A percentile compares a stretch with the other conserved stretches of the same genome.
These are phyloP conservation scores for Mortierella hygrophila DNA, from an alignment of 192 early-diverging fungal genomes.

Conservation along the genomic window DNA sequence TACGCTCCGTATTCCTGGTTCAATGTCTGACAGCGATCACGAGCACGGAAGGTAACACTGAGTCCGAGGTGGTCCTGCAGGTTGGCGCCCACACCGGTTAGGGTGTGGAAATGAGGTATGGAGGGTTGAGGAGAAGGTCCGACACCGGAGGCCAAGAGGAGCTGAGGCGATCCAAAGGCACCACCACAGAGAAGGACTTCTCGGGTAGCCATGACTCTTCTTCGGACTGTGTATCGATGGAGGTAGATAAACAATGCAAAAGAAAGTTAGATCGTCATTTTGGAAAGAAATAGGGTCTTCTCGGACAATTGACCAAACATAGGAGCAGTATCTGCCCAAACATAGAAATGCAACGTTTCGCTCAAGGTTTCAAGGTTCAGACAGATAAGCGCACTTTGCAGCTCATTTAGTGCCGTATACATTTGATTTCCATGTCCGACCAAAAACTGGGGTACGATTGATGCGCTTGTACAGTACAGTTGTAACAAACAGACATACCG, in stretches of 20 bases:
- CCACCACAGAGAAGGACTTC: conserved; percentile 62
- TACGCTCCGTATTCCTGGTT: neutral
- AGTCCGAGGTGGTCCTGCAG: conserved; percentile 53
- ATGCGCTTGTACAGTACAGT: no score
- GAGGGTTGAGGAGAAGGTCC: conserved; percentile 34
- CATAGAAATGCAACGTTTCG: neutral
- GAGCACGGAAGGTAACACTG: conserved; percentile 26
- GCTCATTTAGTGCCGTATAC: neutral
- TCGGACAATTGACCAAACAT: neutral
- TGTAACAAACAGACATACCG: neutral
- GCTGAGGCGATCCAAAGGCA: conserved; percentile 52
- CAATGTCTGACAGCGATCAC: conserved; percentile 9
- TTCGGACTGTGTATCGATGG: conserved; percentile 14
- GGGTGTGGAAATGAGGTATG: conserved; percentile 44
- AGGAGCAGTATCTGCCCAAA: neutral
- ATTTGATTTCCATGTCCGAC: neutral
- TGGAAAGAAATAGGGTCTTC: neutral
- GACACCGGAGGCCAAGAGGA: conserved; percentile 56
- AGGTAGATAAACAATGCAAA: neutral
- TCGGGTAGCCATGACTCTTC: conserved; percentile 23
- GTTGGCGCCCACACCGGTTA: conserved; percentile 55
- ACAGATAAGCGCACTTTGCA: neutral
- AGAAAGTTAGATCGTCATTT: neutral
- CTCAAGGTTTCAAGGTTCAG: neutral
- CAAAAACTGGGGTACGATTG: neutral